phyloP scores from a whole-genome alignment of 1,139 yeast genomes.

The Insectozyma bohioensis region DNA sequence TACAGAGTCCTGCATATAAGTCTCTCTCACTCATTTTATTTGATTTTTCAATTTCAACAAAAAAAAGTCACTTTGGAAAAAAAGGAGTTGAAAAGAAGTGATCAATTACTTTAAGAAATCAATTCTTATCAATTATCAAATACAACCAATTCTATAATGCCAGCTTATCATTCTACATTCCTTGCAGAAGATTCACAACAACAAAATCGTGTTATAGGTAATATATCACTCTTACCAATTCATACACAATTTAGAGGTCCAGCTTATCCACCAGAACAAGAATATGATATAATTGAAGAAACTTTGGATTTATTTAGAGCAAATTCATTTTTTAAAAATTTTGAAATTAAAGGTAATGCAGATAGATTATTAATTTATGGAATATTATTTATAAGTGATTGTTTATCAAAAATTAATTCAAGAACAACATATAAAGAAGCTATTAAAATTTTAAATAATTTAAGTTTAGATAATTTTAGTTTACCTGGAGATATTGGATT shows the following conservation, averaged over 20 bases:
- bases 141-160: slow-evolving; percentile 30
- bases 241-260: slow-evolving; percentile 89
- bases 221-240: slow-evolving; percentile 78
- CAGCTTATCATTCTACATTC: slow-evolving; percentile 93
- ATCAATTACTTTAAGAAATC: too few relatives aligned
- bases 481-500: slow-evolving; percentile 96
- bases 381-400: slow-evolving; percentile 84
- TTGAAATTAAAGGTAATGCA: slow-evolving; percentile 94
- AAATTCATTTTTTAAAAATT: slow-evolving; percentile 92
- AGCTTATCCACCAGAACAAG: slow-evolving; percentile 76
- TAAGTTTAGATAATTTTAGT: slow-evolving; percentile 83
- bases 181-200: slow-evolving; percentile 54
- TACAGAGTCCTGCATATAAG: too few relatives aligned
- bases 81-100: too few relatives aligned
- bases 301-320: slow-evolving; percentile 89
- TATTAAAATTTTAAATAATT: slow-evolving; percentile 67
- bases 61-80: too few relatives aligned
- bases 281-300: slow-evolving; percentile 92
- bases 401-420: slow-evolving; percentile 61
- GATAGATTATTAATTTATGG: slow-evolving; percentile 96
- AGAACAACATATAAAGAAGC: slow-evolving; percentile 62
- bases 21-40: too few relatives aligned
- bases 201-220: slow-evolving; percentile 49
- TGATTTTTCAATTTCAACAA: too few relatives aligned
- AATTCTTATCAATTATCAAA: too few relatives aligned